A percentile compares a stretch with the other conserved stretches of the same genome.
phyloP scores from a whole-genome alignment of 345 rosid species.

The Clarkia xantiana region DNA sequence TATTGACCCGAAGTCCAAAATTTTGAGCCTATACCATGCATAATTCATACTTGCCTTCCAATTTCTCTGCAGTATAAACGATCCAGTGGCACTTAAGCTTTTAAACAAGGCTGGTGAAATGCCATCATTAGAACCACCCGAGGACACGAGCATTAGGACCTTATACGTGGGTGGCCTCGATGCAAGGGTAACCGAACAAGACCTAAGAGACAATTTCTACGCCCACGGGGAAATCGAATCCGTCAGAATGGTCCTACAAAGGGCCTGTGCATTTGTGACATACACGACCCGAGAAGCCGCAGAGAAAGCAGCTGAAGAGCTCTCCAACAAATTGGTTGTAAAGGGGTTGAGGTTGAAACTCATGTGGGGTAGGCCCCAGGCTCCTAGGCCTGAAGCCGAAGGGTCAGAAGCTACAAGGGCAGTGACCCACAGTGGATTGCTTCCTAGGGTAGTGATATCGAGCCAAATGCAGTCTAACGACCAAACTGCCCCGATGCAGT shows the following conservation, averaged over 20 bases:
- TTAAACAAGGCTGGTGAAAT: conserved; percentile 94
- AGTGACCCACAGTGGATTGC: conserved; percentile 63
- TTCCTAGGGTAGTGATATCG: conserved; percentile 75
- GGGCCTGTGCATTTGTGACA: conserved; percentile 90
- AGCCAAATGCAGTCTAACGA: conserved; percentile 38
- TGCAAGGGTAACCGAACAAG: conserved; percentile 73
- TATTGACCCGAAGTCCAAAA: too few species aligned
- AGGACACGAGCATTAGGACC: conserved; percentile 81
- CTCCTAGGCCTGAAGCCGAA: conserved; percentile 59
- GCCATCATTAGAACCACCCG: conserved; percentile 86
- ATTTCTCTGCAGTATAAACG: conserved; percentile 53
- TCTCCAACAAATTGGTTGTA: conserved; percentile 68
- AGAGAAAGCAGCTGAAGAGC: conserved; percentile 90
- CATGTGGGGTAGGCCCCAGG: conserved; percentile 93
- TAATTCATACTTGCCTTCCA: background rate
- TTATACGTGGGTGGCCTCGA: conserved; percentile 88
- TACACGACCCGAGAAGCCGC: conserved; percentile 94
- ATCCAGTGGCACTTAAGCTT: conserved; percentile 83
- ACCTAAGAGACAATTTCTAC: conserved; percentile 74
- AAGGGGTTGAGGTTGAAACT: conserved; percentile 87
- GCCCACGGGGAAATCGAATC: conserved; percentile 91
- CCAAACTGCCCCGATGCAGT: conserved; percentile 52
- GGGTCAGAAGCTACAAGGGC: conserved; percentile 54
- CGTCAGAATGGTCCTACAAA: conserved; percentile 65
- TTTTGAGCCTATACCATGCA: too few species aligned